These are phyloP conservation scores for Chaetothyriales sp. DNA, from an alignment of 2,329 filamentous ascomycete species.

Conservation along the genomic window DNA sequence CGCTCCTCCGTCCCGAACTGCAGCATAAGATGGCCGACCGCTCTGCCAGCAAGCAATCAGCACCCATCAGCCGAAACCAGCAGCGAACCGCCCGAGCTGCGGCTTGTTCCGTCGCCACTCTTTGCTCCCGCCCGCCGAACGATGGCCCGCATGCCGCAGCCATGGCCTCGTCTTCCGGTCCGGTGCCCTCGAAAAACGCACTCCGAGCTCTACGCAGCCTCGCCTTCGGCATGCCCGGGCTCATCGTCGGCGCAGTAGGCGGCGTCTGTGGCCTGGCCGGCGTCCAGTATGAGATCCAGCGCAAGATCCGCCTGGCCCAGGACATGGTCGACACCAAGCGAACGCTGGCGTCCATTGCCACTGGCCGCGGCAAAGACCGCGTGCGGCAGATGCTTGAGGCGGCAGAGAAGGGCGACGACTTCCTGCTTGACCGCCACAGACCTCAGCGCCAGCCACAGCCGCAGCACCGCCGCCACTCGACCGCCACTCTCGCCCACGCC, in stretches of 20 bases:
- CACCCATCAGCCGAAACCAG: no score
- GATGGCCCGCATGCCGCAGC: conserved; percentile 1
- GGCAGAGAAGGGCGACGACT: conserved; percentile 31
- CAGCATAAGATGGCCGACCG: no score
- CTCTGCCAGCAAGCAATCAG: no score
- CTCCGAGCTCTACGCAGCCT: conserved; percentile 29
- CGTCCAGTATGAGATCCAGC: conserved; percentile 30
- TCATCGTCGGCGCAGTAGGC: conserved; percentile 22
- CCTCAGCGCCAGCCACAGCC: background rate
- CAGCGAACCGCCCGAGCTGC: no score
- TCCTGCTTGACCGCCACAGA: conserved; percentile 25
- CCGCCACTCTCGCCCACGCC: conserved; percentile 7
- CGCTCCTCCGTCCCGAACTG: no score
- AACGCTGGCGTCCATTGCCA: conserved; percentile 25
- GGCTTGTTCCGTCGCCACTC: no score
- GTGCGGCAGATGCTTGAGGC: conserved; percentile 31
- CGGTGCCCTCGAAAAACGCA: conserved; percentile 32
- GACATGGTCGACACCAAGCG: conserved; percentile 32
- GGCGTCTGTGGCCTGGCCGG: conserved; percentile 29
- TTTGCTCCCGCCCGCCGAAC: background rate
- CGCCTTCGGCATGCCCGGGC: conserved; percentile 21
- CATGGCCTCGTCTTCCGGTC: conserved; percentile 25
- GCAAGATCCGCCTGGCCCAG: conserved; percentile 28
- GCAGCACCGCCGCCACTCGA: background rate
- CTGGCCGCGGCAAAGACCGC: conserved; percentile 21